Evolutionary conservation across 768 basidiomycete species (phyloP), one percentile per base, ranked within the genome.

Genomic region (Gymnopilus junonius): DNA sequence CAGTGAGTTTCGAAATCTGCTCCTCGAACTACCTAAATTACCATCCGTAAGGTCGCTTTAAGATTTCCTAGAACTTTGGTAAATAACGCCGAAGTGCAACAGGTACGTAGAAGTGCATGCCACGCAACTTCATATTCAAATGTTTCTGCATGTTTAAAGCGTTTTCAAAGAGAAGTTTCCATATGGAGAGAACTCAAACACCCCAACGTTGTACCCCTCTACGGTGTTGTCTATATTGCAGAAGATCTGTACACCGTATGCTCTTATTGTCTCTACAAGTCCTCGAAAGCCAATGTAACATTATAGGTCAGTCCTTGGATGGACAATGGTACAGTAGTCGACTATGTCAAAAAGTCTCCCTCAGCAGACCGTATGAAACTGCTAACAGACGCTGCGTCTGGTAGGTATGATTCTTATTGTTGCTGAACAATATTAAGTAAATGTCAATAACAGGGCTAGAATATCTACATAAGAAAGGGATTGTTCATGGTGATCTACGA

Each of bases 261-360:
- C 66, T 17, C 25, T 62, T 45, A 58, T 8, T 11, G 25, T 48
- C 45, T 17, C 31, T 29, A 25, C 42, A 25, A 56, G 8, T 45
- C 40, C 48, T 51, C 42, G 23, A 37, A 53, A 29, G 10, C 63
- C 51, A 14, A n/a, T 58, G 55, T 27, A 23, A n/a, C 35, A 34
- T 35, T 31, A 27, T 55, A 83, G 79, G 81, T 83, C 58, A 79
- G 77, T 40, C 81, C 82, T 4, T 82, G 78, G 78, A 81, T 82
- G 77, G 73, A 77, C 23, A 75, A 82, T 58, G 78, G 80, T 11
- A 79, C 80, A 20, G 75, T 76, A 2, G 65, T 79, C 17, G 62
- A 65, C 0, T 83, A 80, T 67, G 60, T 82, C 15, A 69, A 70
- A 25, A 66, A 62, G 40, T 62, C 72, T 62, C 73, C 77, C 1